phyloP scores from a whole-genome alignment of 202 grass and related monocot genomes.

The Cymbopogon flexuosus region DNA sequence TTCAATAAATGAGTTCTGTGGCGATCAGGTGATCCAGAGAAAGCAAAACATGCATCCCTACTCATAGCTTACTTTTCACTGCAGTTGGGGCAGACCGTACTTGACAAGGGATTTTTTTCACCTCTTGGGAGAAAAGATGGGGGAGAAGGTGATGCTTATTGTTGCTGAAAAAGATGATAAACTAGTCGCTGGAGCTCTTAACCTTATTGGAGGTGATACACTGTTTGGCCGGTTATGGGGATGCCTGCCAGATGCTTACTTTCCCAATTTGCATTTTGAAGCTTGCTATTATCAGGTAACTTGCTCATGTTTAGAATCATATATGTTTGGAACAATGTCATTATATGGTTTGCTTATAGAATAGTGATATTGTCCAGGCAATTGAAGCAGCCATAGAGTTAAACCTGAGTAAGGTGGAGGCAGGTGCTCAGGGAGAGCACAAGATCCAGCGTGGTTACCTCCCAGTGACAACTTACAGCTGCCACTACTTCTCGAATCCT shows the following conservation, averaged over 20 bases:
- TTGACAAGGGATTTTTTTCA: constrained; percentile 92
- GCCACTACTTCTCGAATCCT: constrained; percentile 79
- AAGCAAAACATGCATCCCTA: not conserved
- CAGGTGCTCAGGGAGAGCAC: constrained; percentile 96
- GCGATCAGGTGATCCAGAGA: not conserved
- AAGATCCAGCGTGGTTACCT: constrained; percentile 97
- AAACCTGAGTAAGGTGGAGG: constrained; percentile 81
- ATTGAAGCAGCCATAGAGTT: constrained; percentile 95
- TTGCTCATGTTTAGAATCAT: not conserved
- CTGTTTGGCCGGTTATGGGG: constrained; percentile 94
- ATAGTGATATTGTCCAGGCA: constrained; percentile 49
- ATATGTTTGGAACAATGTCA: not conserved
- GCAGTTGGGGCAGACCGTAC: constrained; percentile 86
- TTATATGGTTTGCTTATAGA: constrained; percentile 21
- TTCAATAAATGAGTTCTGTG: not conserved
- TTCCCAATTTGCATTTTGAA: constrained; percentile 96
- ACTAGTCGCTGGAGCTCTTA: constrained; percentile 84
- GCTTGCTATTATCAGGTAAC: constrained; percentile 97
- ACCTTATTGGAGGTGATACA: constrained; percentile 86
- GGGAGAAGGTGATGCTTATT: constrained; percentile 73
- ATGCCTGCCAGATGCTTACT: constrained; percentile 72
- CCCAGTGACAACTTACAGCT: constrained; percentile 87
- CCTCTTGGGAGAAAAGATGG: constrained; percentile 77
- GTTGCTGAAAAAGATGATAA: constrained; percentile 70
- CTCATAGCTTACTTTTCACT: constrained; percentile 26